Evolutionary conservation across 2,329 filamentous ascomycete genomes (phyloP), one percentile per base, ranked within the genome.

Genomic region (Phyllosticta paracitricarpa): DNA sequence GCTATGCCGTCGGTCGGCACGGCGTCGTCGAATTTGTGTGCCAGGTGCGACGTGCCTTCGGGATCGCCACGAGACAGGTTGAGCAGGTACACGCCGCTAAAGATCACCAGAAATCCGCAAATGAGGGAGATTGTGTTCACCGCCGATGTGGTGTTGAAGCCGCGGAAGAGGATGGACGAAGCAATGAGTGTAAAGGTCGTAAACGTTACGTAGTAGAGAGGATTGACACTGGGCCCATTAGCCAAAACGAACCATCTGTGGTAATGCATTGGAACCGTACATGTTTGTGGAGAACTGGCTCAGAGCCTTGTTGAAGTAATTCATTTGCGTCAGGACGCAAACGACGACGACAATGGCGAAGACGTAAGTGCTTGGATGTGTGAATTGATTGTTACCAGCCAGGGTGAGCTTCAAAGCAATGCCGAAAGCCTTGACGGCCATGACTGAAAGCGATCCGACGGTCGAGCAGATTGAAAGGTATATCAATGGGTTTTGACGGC

Each of bases 311-410:
- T 99, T 99, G 77, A 99, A 96, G 76, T 99, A 99, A 76, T 99
- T 99, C 94, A 99, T 97, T 80, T 99, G 94, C 8, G 92, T 97
- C 67, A 99, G 75, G 71, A 99, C 97, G 79, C 94, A 99, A 65
- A 97, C 90, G 2, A 82, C 81, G 0, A 92, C 94, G 66, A 97
- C 84, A 66, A 99, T 97, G 76, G 93, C 87, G 74, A 99, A 99
- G 65, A 97, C 92, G 69, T 99, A 99, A 63, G 95, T 99, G 57
- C 91, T 96, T 2, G 95, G 90, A 68, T 96, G 90, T 4, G 84
- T 85, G 75, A 99, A 97, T 75, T 99, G 94, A 76, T 99, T 99
- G 76, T 95, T 88, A 59, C 93, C 94, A 56, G 83, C 86, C 66
- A 99, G 84, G 0, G 93, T 97, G 70, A 99, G 85, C 78, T 99